phyloP scores from a whole-genome alignment of 2,329 filamentous ascomycete genomes.

The Neopestalotiopsis sp. region DNA sequence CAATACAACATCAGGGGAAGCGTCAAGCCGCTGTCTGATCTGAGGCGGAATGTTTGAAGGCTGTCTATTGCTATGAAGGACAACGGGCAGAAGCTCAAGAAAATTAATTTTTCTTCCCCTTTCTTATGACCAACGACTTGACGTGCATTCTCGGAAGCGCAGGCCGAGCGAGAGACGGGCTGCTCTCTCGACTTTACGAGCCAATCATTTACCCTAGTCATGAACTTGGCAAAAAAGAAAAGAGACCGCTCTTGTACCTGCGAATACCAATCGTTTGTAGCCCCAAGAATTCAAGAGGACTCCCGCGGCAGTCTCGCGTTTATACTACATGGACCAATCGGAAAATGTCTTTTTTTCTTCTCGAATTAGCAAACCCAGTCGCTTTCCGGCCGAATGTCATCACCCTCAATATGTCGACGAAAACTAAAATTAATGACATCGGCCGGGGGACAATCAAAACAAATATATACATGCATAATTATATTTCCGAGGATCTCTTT shows the following conservation, averaged over 20 bases:
- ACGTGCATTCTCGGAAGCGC: not conserved
- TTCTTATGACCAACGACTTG: not conserved
- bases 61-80: not conserved
- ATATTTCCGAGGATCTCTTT: too few relatives aligned
- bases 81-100: not conserved
- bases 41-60: not conserved
- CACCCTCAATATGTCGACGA: not conserved
- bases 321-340: not conserved
- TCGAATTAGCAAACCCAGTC: not conserved
- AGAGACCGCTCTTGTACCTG: not conserved
- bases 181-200: not conserved
- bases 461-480: too few relatives aligned
- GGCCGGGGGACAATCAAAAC: not conserved
- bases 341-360: not conserved
- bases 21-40: not conserved
- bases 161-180: not conserved
- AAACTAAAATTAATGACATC: not conserved
- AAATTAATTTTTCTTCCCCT: not conserved
- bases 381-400: not conserved
- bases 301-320: not conserved
- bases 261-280: not conserved
- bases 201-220: not conserved
- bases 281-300: not conserved
- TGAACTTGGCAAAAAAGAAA: not conserved
- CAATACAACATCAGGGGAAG: not conserved